Evolutionary conservation across 2,329 filamentous ascomycete genomes (phyloP).

Genomic region (Fusarium xyrophilum): DNA sequence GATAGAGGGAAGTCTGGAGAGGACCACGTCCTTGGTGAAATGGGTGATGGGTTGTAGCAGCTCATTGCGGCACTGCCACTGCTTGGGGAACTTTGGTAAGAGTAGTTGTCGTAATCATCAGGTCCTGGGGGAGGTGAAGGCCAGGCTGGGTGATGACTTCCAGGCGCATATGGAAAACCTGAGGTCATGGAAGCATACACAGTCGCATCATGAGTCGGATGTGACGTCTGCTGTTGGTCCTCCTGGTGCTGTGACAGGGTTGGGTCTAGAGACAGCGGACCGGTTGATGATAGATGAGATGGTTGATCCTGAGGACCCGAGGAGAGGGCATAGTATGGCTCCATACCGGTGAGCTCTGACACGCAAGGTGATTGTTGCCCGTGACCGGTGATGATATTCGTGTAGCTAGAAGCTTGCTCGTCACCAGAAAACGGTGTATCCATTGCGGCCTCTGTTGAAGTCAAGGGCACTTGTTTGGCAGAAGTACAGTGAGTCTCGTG

Average conservation of each 20-base stretch:
- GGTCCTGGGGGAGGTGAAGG: constrained; percentile 48
- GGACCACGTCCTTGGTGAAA: constrained; percentile 48
- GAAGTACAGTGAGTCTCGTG: constrained; percentile 37
- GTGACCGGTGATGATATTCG: constrained; percentile 39
- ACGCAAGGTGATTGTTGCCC: constrained; percentile 42
- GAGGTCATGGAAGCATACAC: constrained; percentile 36
- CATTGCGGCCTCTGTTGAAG: constrained; percentile 35
- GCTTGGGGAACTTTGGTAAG: constrained; percentile 46
- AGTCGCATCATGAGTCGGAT: constrained; percentile 26
- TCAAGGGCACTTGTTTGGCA: constrained; percentile 18
- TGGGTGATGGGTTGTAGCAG: constrained; percentile 42
- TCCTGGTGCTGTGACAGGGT: constrained; percentile 32
- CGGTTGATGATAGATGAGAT: constrained; percentile 34
- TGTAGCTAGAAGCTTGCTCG: constrained; percentile 45
- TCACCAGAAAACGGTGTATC: constrained; percentile 42
- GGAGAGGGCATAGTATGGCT: constrained; percentile 37
- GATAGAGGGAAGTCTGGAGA: constrained; percentile 39
- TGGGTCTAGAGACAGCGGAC: constrained; percentile 31
- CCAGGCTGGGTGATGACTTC: constrained; percentile 41
- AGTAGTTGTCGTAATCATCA: constrained; percentile 50
- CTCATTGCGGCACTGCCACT: constrained; percentile 33
- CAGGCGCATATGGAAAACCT: constrained; percentile 35
- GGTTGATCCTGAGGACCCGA: constrained; percentile 32
- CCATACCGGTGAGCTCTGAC: constrained; percentile 39
- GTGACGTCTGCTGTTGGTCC: constrained; percentile 22